A percentile compares a stretch with the other conserved stretches of the same genome.
Conservation (phyloP, 2,329 filamentous ascomycete species). For the Diaporthe amygdali region DNA sequence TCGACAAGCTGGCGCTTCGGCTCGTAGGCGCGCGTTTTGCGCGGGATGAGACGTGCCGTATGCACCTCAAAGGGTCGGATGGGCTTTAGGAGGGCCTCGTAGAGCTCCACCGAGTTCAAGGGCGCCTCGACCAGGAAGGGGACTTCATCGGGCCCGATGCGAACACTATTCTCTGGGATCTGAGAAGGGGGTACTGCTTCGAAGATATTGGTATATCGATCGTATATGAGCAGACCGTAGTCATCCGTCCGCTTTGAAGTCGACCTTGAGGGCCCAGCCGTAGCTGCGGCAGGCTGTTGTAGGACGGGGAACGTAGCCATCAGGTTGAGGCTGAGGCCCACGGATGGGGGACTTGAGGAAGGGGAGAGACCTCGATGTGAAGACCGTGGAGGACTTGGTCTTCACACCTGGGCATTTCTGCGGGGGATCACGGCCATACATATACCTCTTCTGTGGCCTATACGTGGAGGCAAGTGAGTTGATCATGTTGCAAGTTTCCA, state of each 20-base stretch:
- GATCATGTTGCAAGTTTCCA: conserved; percentile 5
- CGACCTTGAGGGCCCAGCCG: not conserved
- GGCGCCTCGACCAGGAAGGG: conserved; percentile 18
- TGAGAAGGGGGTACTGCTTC: not conserved
- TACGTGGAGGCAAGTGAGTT: not conserved
- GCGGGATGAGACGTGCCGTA: conserved; percentile 5
- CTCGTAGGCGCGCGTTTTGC: conserved; percentile 4
- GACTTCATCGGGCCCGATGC: conserved; percentile 15
- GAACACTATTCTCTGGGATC: conserved; percentile 10
- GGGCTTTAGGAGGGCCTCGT: conserved; percentile 19
- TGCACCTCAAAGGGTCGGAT: conserved; percentile 8
- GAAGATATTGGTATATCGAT: conserved; percentile 19
- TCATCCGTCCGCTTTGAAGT: not conserved
- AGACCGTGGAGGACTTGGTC: not conserved
- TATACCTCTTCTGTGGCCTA: not conserved
- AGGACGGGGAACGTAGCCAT: conserved; percentile 8
- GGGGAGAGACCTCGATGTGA: not conserved
- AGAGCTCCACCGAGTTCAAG: conserved; percentile 17
- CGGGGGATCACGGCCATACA: not conserved
- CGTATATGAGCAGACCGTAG: conserved; percentile 19
- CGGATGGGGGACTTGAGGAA: not conserved
- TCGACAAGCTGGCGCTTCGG: not conserved
- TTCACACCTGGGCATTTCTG: not conserved
- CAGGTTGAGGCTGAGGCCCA: not conserved
- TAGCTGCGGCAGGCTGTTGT: not conserved